Evolutionary conservation across 2,329 filamentous ascomycete species (phyloP), one percentile per base, ranked within the genome.

Genomic region (Chrysosporium keratinophilum): DNA sequence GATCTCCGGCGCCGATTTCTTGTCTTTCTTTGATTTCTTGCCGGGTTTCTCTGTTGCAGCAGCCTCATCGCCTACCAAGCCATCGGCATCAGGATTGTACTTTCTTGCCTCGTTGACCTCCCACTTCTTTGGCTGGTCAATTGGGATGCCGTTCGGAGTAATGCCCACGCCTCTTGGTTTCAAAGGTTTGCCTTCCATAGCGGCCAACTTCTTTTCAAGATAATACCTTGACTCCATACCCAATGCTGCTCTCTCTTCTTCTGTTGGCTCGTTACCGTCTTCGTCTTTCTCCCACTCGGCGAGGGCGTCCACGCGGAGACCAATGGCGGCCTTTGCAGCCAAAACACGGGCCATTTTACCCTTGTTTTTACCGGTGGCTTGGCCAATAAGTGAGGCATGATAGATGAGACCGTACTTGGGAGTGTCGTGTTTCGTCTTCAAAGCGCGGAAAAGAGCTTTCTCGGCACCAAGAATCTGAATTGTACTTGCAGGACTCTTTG

Each of bases 371-470:
- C 93, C 93, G 17, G 88, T 95, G 31, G 93, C 93, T 75, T 98
- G 93, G 43, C 93, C 94, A 60, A 98, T 94, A 44, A 98, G 81
- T 28, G 88, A 93, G 47, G 87, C 86, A 72, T 95, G 87, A 75
- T 93, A 94, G 69, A 94, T 88, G 60, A 95, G 79, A 79, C 93
- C 93, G 66, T 97, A 98, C 74, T 97, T 98, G 67, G 93, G 93
- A 39, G 93, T 98, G 67, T 96, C 89, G 72, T 97, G 91, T 80
- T 98, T 97, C 48, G 93, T 98, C 82, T 98, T 98, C 59, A 98
- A 79, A 17, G 93, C 93, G 66, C 93, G 84, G 84, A 98, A 98
- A 43, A 98, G 82, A 6, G 93, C 93, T 80, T 98, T 98, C 77
- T 98, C 93, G 57, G 93, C 93, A 77, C 93, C 93, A 54, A 97